Conservation (phyloP, 2,329 filamentous ascomycete genomes). For the Venturiaceae sp. region DNA sequence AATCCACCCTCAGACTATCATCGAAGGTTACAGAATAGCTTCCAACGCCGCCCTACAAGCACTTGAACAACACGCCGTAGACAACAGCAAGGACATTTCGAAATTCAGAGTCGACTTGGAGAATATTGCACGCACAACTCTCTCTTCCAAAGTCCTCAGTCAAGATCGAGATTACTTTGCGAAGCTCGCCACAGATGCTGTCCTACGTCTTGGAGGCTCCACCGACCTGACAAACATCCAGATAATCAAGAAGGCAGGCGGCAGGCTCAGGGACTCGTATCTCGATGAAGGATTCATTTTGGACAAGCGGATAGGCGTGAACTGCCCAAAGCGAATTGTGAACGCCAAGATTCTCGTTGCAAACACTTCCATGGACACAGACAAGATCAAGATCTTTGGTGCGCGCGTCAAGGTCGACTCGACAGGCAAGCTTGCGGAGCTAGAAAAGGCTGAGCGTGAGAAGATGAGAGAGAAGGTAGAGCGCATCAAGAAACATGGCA, state of each 20-base stretch:
- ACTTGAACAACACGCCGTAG: constrained; percentile 73
- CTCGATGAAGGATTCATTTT: constrained; percentile 97
- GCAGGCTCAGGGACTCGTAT: constrained; percentile 95
- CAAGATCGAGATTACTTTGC: constrained; percentile 93
- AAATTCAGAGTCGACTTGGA: constrained; percentile 84
- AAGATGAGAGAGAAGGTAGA: constrained; percentile 99
- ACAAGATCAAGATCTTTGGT: constrained; percentile 99
- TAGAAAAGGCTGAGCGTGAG: constrained; percentile 95
- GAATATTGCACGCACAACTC: constrained; percentile 85
- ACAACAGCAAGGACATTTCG: constrained; percentile 75
- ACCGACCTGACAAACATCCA: constrained; percentile 96
- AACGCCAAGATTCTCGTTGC: constrained; percentile 98
- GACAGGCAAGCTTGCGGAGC: constrained; percentile 92
- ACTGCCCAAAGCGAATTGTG: constrained; percentile 93
- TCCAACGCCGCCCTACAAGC: constrained; percentile 79
- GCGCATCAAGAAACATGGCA: constrained; percentile 95
- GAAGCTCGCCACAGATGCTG: constrained; percentile 79
- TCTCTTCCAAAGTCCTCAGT: constrained; percentile 93
- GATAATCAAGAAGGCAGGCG: constrained; percentile 98
- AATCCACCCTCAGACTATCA: constrained; percentile 98
- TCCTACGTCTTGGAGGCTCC: constrained; percentile 79
- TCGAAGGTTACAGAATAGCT: constrained; percentile 97
- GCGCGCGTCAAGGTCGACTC: constrained; percentile 93
- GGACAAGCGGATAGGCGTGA: constrained; percentile 98
- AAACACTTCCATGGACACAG: constrained; percentile 98